A percentile compares a stretch with the other conserved stretches of the same genome.
These are phyloP conservation scores for Helicocarpus griseus DNA, from an alignment of 2,329 filamentous ascomycete species.

Conservation along the genomic window DNA sequence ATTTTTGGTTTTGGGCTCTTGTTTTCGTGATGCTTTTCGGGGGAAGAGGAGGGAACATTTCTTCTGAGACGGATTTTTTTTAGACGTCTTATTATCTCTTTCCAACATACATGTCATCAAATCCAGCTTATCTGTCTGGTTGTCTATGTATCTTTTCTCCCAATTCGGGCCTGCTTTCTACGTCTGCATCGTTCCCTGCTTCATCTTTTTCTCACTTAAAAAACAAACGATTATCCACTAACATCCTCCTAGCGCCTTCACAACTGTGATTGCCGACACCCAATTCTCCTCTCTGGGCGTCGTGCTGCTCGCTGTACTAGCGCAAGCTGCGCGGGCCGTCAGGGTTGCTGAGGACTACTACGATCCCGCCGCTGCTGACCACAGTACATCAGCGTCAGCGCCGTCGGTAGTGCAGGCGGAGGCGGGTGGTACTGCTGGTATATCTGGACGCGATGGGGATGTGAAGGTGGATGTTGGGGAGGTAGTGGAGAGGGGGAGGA, in stretches of 20 bases:
- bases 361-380: background rate
- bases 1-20: background rate
- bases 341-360: background rate
- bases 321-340: constrained; percentile 42
- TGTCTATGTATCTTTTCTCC: too few relatives aligned
- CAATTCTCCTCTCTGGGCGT: constrained; percentile 65
- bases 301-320: constrained; percentile 55
- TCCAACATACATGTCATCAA: background rate
- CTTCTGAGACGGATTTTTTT: too few relatives aligned
- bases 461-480: constrained; percentile 1
- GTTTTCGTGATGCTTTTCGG: too few relatives aligned
- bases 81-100: background rate
- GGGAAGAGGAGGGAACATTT: too few relatives aligned
- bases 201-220: background rate
- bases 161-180: too few relatives aligned
- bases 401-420: too few relatives aligned
- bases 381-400: background rate
- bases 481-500: constrained; percentile 4
- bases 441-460: background rate
- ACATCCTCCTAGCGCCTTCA: constrained; percentile 41
- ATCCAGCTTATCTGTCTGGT: too few relatives aligned
- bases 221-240: background rate
- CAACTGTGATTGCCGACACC: constrained; percentile 59
- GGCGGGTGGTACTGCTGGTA: background rate
- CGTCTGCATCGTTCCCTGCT: too few relatives aligned